Evolutionary conservation across 2,329 filamentous ascomycete species (phyloP).

Genomic region (Oidium heveae): DNA sequence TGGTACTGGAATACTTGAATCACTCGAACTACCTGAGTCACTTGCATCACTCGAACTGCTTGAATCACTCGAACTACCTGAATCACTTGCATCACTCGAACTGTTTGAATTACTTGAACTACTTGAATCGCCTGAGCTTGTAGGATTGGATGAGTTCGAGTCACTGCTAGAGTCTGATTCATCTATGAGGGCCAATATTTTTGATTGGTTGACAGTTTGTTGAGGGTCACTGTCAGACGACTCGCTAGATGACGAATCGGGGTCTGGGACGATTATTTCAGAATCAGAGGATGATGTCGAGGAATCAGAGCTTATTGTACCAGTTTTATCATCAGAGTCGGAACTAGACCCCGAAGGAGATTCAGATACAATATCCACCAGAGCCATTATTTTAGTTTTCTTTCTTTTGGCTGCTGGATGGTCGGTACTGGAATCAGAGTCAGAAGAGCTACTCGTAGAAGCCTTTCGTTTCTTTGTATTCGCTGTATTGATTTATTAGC

Average conservation of each 20-base stretch:
- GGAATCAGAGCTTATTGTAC: slow-evolving; percentile 4
- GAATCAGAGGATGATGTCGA: slow-evolving; percentile 10
- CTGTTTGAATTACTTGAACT: too few species aligned
- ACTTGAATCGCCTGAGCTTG: slow-evolving; percentile 8
- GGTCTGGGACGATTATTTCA: slow-evolving; percentile 22
- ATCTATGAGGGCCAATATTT: slow-evolving; percentile 9
- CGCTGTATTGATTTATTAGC: slow-evolving; percentile 1
- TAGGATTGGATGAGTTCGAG: slow-evolving; percentile 7
- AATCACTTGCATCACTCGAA: too few species aligned
- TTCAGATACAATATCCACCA: slow-evolving; percentile 2
- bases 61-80: too few species aligned
- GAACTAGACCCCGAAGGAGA: slow-evolving; percentile 9
- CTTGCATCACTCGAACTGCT: too few species aligned
- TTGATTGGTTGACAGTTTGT: slow-evolving; percentile 7
- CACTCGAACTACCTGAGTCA: too few species aligned
- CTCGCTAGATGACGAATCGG: slow-evolving; percentile 14
- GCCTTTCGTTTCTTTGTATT: slow-evolving; percentile 26
- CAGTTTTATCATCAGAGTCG: slow-evolving; percentile 4
- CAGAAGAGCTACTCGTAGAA: slow-evolving; percentile 16
- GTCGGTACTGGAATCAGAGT: slow-evolving; percentile 18
- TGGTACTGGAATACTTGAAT: too few species aligned
- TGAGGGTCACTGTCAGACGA: slow-evolving; percentile 7
- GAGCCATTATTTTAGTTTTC: slow-evolving; percentile 21
- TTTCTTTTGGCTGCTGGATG: slow-evolving; percentile 21
- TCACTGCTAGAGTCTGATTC: slow-evolving; percentile 9